These are phyloP conservation scores for Kodamaea derodonti DNA, from an alignment of 1,139 yeast genomes.

Conservation along the genomic window DNA sequence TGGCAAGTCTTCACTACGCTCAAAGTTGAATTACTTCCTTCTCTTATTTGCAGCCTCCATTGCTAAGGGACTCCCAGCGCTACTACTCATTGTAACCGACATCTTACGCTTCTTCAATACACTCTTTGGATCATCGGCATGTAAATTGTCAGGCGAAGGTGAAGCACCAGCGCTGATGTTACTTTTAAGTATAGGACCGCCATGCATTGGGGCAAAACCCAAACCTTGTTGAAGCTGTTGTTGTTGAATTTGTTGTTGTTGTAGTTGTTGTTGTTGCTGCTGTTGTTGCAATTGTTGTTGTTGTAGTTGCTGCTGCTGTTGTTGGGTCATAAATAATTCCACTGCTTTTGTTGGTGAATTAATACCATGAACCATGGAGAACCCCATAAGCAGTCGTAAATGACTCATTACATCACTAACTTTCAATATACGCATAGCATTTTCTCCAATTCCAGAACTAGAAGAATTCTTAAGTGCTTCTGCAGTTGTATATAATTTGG, in stretches of 20 bases:
- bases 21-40: slow-evolving; percentile 10
- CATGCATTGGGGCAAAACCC: slow-evolving; percentile 5
- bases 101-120: slow-evolving; percentile 12
- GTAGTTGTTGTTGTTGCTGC: slow-evolving; percentile 11
- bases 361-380: slow-evolving; percentile 40
- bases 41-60: slow-evolving; percentile 9
- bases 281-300: slow-evolving; percentile 8
- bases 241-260: slow-evolving; percentile 8
- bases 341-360: slow-evolving; percentile 58
- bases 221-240: slow-evolving; percentile 5
- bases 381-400: slow-evolving; percentile 60
- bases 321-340: slow-evolving; percentile 40
- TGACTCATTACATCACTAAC: slow-evolving; percentile 75
- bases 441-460: slow-evolving; percentile 59
- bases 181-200: background rate
- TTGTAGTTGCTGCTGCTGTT: slow-evolving; percentile 12
- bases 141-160: slow-evolving; percentile 10
- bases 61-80: slow-evolving; percentile 12
- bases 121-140: slow-evolving; percentile 12
- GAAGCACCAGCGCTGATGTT: slow-evolving; percentile 3
- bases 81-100: slow-evolving; percentile 10
- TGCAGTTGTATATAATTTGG: slow-evolving; percentile 19
- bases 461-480: slow-evolving; percentile 22
- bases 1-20: too few species aligned
- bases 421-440: slow-evolving; percentile 66